phyloP scores from a whole-genome alignment of 306 rosid genomes.

The Sophora flavescens region DNA sequence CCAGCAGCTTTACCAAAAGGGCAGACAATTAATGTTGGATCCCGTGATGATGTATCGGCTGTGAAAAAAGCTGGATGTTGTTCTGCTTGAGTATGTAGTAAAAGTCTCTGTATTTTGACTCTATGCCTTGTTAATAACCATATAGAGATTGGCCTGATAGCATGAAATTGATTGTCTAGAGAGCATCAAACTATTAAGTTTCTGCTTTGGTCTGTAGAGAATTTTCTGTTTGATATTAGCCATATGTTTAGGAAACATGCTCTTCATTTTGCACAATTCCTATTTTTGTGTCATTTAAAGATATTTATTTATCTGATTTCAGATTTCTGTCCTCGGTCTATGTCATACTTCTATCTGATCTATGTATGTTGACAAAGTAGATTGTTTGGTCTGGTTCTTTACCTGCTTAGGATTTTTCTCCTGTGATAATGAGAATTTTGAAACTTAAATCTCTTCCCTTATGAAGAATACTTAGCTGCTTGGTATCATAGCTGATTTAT shows the following conservation, averaged over 20 bases:
- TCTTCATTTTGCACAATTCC: constrained; percentile 17
- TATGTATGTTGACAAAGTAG: neutral
- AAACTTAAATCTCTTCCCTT: neutral
- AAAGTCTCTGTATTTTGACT: constrained; percentile 35
- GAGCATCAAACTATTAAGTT: constrained; percentile 42
- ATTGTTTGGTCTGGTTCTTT: constrained; percentile 2
- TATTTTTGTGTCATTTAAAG: constrained; percentile 17
- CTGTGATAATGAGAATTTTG: neutral
- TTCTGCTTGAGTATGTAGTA: constrained; percentile 52
- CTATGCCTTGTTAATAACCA: constrained; percentile 53
- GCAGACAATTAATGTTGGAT: constrained; percentile 53
- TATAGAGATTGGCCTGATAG: constrained; percentile 50
- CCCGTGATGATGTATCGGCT: constrained; percentile 57
- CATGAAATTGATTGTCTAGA: constrained; percentile 46
- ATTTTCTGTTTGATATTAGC: constrained; percentile 50
- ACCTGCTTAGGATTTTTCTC: neutral
- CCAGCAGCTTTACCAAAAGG: constrained; percentile 58
- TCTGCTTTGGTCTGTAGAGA: constrained; percentile 47
- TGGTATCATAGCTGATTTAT: neutral
- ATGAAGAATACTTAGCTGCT: constrained; percentile 7
- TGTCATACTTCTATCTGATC: neutral
- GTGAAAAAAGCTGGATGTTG: constrained; percentile 60
- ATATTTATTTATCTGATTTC: constrained; percentile 39
- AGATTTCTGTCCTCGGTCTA: neutral
- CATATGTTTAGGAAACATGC: constrained; percentile 39